Conservation (phyloP, 1,284 basidiomycete species). For the Fomitopsis pinicola region DNA sequence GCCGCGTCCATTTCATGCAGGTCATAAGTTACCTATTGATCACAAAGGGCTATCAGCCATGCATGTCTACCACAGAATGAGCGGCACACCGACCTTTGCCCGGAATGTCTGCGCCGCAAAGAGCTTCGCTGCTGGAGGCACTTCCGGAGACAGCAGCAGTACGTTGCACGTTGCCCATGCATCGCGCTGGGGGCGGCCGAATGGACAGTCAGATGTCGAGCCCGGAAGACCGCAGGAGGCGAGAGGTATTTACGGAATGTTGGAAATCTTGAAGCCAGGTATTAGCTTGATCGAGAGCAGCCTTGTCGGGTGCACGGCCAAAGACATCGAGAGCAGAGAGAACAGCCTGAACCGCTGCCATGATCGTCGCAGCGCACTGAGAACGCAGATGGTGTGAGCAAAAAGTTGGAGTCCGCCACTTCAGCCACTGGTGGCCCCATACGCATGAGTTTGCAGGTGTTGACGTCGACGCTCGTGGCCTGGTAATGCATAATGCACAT, state of each 20-base stretch:
- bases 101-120: conserved; percentile 98
- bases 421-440: neutral
- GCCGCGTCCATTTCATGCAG: conserved; percentile 73
- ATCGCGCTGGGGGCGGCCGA: conserved; percentile 64
- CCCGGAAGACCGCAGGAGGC: conserved; percentile 52
- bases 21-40: conserved; percentile 87
- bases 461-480: neutral
- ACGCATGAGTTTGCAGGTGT: neutral
- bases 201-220: conserved; percentile 57
- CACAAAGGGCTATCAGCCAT: conserved; percentile 7
- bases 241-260: conserved; percentile 86
- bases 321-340: conserved; percentile 75
- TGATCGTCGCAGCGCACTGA: conserved; percentile 8
- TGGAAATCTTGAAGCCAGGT: conserved; percentile 94
- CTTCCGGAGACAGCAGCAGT: conserved; percentile 79
- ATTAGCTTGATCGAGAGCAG: conserved; percentile 81
- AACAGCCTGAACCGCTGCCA: conserved; percentile 49
- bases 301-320: conserved; percentile 75
- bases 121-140: conserved; percentile 79
- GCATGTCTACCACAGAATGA: neutral
- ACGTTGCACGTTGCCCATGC: conserved; percentile 96
- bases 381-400: neutral
- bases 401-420: neutral
- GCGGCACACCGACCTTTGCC: conserved; percentile 68
- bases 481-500: too few relatives aligned